A percentile compares a stretch with the other conserved stretches of the same genome.
These are phyloP conservation scores for Gnetum montanum DNA, from an alignment of 75 land plant genomes.

Conservation along the genomic window DNA sequence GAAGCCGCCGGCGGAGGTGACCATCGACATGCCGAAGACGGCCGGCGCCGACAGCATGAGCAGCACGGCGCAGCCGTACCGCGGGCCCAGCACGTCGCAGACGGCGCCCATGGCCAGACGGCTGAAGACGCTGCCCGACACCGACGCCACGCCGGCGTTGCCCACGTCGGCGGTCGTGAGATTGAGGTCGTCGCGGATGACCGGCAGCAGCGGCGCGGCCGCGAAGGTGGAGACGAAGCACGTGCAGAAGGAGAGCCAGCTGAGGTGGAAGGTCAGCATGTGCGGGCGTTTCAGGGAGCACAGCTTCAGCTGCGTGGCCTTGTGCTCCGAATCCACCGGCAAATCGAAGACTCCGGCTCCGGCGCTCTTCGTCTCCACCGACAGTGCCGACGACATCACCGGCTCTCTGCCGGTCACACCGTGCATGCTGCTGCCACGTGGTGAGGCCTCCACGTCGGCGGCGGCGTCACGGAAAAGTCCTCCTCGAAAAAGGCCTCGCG, in stretches of 20 bases:
- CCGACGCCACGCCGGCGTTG: slow-evolving; percentile 75
- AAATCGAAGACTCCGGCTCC: slow-evolving; percentile 37
- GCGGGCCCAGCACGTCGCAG: slow-evolving; percentile 72
- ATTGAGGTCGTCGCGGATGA: slow-evolving; percentile 66
- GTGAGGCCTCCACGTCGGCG: slow-evolving; percentile 33
- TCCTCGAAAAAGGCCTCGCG: too few species aligned
- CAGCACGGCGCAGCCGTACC: slow-evolving; percentile 57
- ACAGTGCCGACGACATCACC: background rate
- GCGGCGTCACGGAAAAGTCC: too few species aligned
- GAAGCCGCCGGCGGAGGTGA: slow-evolving; percentile 31
- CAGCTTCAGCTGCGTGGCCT: slow-evolving; percentile 47
- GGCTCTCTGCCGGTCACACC: slow-evolving; percentile 65
- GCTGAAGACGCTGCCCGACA: slow-evolving; percentile 60
- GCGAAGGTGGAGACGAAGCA: slow-evolving; percentile 79
- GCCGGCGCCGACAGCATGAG: slow-evolving; percentile 55
- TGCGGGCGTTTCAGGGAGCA: slow-evolving; percentile 53
- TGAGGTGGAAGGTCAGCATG: slow-evolving; percentile 81
- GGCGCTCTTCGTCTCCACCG: background rate
- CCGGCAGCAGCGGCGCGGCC: slow-evolving; percentile 58
- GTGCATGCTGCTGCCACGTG: slow-evolving; percentile 65
- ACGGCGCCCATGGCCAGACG: slow-evolving; percentile 58
- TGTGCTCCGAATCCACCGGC: slow-evolving; percentile 85
- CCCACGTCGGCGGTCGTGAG: slow-evolving; percentile 59
- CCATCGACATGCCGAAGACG: slow-evolving; percentile 38
- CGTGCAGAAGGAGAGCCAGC: slow-evolving; percentile 77